Evolutionary conservation across 2,329 filamentous ascomycete species (phyloP).

Genomic region (Paracoccidioides brasiliensis): DNA sequence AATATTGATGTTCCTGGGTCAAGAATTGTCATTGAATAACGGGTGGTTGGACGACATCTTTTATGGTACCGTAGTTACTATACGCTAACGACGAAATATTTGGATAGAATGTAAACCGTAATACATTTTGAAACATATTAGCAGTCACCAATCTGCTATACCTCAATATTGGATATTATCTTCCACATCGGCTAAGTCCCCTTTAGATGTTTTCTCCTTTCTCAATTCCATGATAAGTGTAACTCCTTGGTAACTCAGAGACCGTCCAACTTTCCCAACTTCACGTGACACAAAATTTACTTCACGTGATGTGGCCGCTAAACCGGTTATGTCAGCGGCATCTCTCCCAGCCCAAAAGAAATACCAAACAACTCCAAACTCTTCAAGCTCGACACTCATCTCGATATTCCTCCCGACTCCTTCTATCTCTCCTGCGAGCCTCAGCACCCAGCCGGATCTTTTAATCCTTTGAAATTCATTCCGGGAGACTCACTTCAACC

Average conservation of each 20-base stretch:
- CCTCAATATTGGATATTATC: no score
- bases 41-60: background rate
- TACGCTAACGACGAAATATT: background rate
- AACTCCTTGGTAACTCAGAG: no score
- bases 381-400: background rate
- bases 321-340: background rate
- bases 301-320: background rate
- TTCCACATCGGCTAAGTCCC: no score
- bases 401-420: background rate
- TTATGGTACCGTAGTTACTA: background rate
- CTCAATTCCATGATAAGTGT: no score
- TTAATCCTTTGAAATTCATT: constrained; percentile 5
- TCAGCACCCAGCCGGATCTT: background rate
- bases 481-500: background rate
- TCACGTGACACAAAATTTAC: background rate
- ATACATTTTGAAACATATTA: no score
- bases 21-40: constrained; percentile 5
- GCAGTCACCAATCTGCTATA: no score
- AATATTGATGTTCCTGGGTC: constrained; percentile 13
- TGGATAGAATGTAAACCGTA: no score
- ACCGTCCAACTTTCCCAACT: no score
- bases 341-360: background rate
- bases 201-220: no score
- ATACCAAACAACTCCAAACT: background rate
- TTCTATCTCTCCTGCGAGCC: background rate